Conservation (phyloP, 805 yeast genomes). For the Yamadazyma akitaensis region DNA sequence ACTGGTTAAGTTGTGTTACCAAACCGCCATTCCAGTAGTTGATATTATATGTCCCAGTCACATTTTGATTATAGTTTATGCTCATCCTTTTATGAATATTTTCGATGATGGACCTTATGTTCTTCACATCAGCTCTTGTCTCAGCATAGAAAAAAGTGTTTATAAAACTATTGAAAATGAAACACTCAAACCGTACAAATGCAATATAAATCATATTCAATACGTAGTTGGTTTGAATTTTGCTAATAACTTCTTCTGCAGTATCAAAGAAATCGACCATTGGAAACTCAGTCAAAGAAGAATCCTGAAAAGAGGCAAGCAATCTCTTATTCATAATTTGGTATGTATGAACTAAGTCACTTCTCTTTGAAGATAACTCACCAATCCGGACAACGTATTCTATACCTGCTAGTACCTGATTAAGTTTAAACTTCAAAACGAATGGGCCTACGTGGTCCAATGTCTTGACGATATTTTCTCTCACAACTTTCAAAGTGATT, state of each 20-base stretch:
- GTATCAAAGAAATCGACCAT: not conserved
- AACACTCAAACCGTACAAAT: constrained; percentile 4
- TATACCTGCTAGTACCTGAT: not conserved
- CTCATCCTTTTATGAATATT: not conserved
- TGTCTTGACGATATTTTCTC: not conserved
- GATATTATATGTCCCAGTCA: not conserved
- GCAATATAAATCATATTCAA: not conserved
- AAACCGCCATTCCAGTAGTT: not conserved
- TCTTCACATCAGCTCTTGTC: not conserved
- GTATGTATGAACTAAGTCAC: not conserved
- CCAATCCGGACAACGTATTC: not conserved
- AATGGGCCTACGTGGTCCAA: not conserved
- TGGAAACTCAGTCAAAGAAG: constrained; percentile 1
- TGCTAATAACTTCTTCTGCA: not conserved
- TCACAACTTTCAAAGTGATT: not conserved
- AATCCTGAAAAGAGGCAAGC: not conserved
- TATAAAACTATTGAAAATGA: not conserved
- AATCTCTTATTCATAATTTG: not conserved
- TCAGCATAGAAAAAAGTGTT: not conserved
- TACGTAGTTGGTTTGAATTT: not conserved
- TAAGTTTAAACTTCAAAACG: not conserved
- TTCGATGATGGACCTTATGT: not conserved
- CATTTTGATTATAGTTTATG: not conserved
- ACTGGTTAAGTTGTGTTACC: not conserved
- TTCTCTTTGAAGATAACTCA: not conserved